Base-by-base conservation (phyloP, 2,329 filamentous ascomycete genomes). In the Macroventuria anomochaeta region DNA sequence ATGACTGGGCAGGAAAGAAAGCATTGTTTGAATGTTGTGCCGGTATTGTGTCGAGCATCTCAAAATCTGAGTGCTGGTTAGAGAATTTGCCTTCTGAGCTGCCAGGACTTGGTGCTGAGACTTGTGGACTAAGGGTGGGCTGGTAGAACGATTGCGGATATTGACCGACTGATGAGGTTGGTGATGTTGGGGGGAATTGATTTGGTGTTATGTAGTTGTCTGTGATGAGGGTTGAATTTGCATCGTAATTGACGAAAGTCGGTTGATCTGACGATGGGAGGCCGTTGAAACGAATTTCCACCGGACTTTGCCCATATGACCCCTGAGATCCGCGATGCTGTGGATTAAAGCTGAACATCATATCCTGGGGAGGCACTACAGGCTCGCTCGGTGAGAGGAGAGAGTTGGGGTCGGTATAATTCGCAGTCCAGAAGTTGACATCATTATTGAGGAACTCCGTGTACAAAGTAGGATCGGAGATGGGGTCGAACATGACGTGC, bases 321-420 rank as follows among this genome's bases (percentile, higher is more conserved):
- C 47, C 37, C 23, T 50, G 56, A 5, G 62, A 56, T 8, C 57
- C 47, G 21, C 53, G 54, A 25, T 59, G 54, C 13, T 51, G 62
- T 11, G 51, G 28, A 48, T 55, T 48, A 7, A 62, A 37, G 11
- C 59, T 47, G 44, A 65, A 69, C 23, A 61, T 43, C 13, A 44
- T 55, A n/a, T 69, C 69, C 36, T 68, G 60, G 4, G 65, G 59
- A 12, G 64, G 58, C 25, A 56, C 46, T 26, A 55, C 52, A 31
- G 67, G 65, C 20, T 70, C 68, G 44, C 63, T 71, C 11, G 70
- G 70, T 1, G 69, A 69, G 1, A 68, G 46, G 7, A 72, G 50
- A 40, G 57, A 64, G 13, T 52, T 61, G 2, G 69, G 68, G 26
- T 69, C 68, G 5, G 65, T 69, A 50, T 56, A 65, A 31, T 69